phyloP scores from a whole-genome alignment of 2,329 filamentous ascomycete genomes.

The Aspergillus phoenicis region DNA sequence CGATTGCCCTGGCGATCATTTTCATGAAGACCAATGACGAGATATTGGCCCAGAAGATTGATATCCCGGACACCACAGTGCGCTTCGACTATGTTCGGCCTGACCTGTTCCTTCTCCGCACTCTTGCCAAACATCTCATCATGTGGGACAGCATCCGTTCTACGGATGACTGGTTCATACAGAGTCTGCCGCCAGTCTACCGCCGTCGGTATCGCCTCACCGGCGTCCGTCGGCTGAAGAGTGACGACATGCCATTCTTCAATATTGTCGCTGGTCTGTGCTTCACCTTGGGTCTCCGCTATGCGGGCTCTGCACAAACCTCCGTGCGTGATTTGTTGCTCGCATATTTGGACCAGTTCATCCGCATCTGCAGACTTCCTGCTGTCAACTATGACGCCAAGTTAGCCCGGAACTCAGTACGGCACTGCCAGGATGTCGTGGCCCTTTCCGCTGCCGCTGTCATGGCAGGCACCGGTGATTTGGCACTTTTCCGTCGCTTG shows the following conservation, averaged over 20 bases:
- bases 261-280: slow-evolving; percentile 89
- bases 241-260: slow-evolving; percentile 86
- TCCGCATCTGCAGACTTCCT: slow-evolving; percentile 70
- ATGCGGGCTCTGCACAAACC: slow-evolving; percentile 70
- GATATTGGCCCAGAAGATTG: slow-evolving; percentile 84
- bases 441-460: slow-evolving; percentile 81
- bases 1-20: slow-evolving; percentile 84
- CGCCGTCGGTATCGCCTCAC: slow-evolving; percentile 63
- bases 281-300: slow-evolving; percentile 73
- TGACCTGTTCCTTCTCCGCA: slow-evolving; percentile 87
- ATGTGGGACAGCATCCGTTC: slow-evolving; percentile 85
- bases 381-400: slow-evolving; percentile 76
- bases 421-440: slow-evolving; percentile 88
- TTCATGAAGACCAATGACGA: slow-evolving; percentile 96
- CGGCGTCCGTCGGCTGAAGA: slow-evolving; percentile 65
- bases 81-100: slow-evolving; percentile 96
- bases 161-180: slow-evolving; percentile 72
- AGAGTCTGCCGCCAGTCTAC: slow-evolving; percentile 72
- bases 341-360: slow-evolving; percentile 82
- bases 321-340: slow-evolving; percentile 79
- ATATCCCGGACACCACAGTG: slow-evolving; percentile 83
- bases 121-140: slow-evolving; percentile 85
- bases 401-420: slow-evolving; percentile 76
- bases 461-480: slow-evolving; percentile 94
- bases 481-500: slow-evolving; percentile 80